Evolutionary conservation across 371 early-diverging fungal genomes (phyloP), one percentile per base, ranked within the genome.

Genomic region (Phascolomyces articulosus): DNA sequence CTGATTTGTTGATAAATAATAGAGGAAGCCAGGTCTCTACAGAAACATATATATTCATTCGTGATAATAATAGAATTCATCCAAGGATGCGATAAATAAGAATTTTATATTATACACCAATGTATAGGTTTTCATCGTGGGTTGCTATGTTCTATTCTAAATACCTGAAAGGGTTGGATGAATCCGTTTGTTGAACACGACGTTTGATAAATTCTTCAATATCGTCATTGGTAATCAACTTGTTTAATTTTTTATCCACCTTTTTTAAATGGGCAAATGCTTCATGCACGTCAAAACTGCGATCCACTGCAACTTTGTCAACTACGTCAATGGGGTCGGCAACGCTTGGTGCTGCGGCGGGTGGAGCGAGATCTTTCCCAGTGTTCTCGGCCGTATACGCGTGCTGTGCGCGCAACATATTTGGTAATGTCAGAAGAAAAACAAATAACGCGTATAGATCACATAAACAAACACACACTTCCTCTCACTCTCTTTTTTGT

Each of bases 1-100:
- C 77, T 66, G 8, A 85, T 73, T 66, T 85, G 86, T 59, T 87
- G 87, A 61, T 78, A 84, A 10, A 87, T 72, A 40, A 87, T 85
- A 9, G 82, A 59, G 10, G 64, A 62, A 18, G 77, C 58, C 1
- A 82, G 57, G 21, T 74, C 66, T 20, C 78, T 73, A 40, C 41
- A 38, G 21, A 44, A 38, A 58, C 23, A 44, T 38, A 38, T 38
- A 44, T 44, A 44, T 18, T 0, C 44, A n/a, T 9, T 38, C 38
- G 13, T 38, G 38, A 13, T 38, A 38, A 13, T 38, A 38, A 38
- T 7, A 11, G 47, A 11, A 11, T 18, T 47, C n/a, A n/a, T n/a
- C n/a, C n/a, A n/a, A n/a, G n/a, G n/a, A n/a, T n/a, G n/a, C n/a
- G n/a, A n/a, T n/a, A n/a, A n/a, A n/a, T n/a, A n/a, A n/a, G n/a